Evolutionary conservation across 2,329 filamentous ascomycete genomes (phyloP).

Genomic region (Beauveria sp.): DNA sequence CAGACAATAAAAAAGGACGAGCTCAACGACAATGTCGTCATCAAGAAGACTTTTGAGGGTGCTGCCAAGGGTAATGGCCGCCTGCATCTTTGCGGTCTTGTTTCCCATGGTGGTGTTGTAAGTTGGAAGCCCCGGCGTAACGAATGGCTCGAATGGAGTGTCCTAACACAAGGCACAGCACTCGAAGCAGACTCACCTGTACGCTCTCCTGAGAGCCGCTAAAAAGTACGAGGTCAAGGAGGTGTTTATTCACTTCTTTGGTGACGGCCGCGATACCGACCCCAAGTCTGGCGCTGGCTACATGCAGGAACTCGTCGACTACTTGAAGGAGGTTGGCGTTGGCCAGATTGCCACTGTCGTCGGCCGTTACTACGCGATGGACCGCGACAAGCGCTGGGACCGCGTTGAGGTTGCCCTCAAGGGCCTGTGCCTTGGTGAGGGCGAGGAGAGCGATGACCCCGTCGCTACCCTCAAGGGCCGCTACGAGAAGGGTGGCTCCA

Average conservation of each 20-base stretch:
- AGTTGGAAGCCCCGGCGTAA: slow-evolving; percentile 20
- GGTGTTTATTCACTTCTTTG: slow-evolving; percentile 98
- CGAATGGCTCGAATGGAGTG: background rate
- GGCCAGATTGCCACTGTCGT: slow-evolving; percentile 90
- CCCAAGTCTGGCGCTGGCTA: slow-evolving; percentile 87
- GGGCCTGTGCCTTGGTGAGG: slow-evolving; percentile 77
- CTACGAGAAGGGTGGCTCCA: slow-evolving; percentile 61
- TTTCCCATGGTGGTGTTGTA: slow-evolving; percentile 90
- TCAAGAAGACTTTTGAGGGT: slow-evolving; percentile 67
- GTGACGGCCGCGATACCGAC: slow-evolving; percentile 94
- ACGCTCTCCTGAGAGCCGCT: slow-evolving; percentile 78
- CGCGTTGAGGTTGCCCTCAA: slow-evolving; percentile 84
- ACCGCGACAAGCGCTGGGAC: slow-evolving; percentile 99
- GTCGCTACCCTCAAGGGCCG: slow-evolving; percentile 79
- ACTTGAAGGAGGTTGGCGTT: slow-evolving; percentile 72
- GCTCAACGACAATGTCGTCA: slow-evolving; percentile 65
- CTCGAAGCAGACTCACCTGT: slow-evolving; percentile 89
- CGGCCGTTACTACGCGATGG: slow-evolving; percentile 97
- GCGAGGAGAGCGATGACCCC: slow-evolving; percentile 76
- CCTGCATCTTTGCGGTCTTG: slow-evolving; percentile 83
- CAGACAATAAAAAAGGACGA: slow-evolving; percentile 81
- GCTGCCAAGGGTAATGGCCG: slow-evolving; percentile 86
- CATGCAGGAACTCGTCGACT: slow-evolving; percentile 77
- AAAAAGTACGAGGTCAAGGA: slow-evolving; percentile 82
- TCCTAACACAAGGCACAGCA: slow-evolving; percentile 45